A percentile compares a stretch with the other conserved stretches of the same genome.
These are phyloP conservation scores for Circinella umbellata DNA, from an alignment of 371 early-diverging fungal species.

Conservation along the genomic window DNA sequence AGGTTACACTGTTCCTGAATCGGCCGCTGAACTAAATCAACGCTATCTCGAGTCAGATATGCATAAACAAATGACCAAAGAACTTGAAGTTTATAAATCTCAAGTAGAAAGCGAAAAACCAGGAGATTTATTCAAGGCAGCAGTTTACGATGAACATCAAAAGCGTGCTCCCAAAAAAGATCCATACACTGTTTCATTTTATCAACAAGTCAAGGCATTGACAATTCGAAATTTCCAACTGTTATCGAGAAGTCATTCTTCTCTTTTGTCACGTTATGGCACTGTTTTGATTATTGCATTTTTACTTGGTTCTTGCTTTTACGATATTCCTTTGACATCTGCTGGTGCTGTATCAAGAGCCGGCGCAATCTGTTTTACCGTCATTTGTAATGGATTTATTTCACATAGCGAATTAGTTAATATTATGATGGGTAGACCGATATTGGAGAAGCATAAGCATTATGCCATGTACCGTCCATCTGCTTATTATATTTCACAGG, in stretches of 20 bases:
- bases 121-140: constrained; percentile 51
- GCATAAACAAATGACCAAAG: constrained; percentile 30
- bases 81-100: constrained; percentile 41
- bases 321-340: constrained; percentile 48
- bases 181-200: constrained; percentile 62
- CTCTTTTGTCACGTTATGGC: constrained; percentile 55
- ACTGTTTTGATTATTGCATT: constrained; percentile 62
- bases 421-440: constrained; percentile 59
- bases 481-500: constrained; percentile 64
- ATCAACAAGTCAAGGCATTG: constrained; percentile 60
- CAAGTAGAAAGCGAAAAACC: constrained; percentile 34
- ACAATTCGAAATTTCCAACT: constrained; percentile 63
- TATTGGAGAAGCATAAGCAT: constrained; percentile 72
- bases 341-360: constrained; percentile 73
- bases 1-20: constrained; percentile 50
- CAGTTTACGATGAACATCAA: constrained; percentile 54
- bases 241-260: constrained; percentile 40
- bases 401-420: constrained; percentile 59
- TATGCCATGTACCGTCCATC: constrained; percentile 72
- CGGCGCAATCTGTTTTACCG: constrained; percentile 61
- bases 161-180: constrained; percentile 55
- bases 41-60: constrained; percentile 39
- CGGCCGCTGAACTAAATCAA: constrained; percentile 54
- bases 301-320: constrained; percentile 70
- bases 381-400: constrained; percentile 59